These are phyloP conservation scores for Aaosphaeria arxii DNA, from an alignment of 2,329 filamentous ascomycete species.

Conservation along the genomic window DNA sequence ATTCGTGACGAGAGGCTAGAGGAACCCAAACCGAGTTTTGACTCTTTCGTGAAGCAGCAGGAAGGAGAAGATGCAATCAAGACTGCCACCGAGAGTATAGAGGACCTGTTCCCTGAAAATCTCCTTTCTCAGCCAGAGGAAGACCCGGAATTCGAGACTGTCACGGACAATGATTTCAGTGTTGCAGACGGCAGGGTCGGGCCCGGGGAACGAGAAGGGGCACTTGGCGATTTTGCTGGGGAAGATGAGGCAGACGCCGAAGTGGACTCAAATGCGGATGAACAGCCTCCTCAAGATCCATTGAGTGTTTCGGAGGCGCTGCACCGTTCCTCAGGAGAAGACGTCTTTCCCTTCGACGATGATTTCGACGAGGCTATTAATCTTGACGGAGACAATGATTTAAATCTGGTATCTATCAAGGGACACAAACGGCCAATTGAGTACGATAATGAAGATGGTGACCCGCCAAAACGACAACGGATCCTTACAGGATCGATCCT, in stretches of 20 bases:
- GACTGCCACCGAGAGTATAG: constrained; percentile 77
- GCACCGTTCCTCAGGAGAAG: constrained; percentile 7
- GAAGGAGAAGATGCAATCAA: constrained; percentile 61
- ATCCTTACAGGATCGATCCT: constrained; percentile 1
- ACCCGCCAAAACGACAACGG: constrained; percentile 5
- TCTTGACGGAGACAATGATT: constrained; percentile 1
- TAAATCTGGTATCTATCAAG: background rate
- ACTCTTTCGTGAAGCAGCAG: constrained; percentile 59
- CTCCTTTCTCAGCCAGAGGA: constrained; percentile 36
- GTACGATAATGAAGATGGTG: background rate
- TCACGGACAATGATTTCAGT: background rate
- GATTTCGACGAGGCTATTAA: constrained; percentile 14
- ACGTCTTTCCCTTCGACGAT: constrained; percentile 16
- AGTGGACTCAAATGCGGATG: constrained; percentile 14
- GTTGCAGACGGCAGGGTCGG: background rate
- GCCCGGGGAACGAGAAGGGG: background rate
- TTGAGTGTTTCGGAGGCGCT: constrained; percentile 24
- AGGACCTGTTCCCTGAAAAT: constrained; percentile 77
- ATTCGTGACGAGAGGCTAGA: constrained; percentile 61
- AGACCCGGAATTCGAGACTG: constrained; percentile 1
- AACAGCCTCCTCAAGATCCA: constrained; percentile 25
- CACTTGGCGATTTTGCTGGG: constrained; percentile 13
- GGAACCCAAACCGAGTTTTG: constrained; percentile 54
- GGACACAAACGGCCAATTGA: background rate
- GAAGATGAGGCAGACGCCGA: constrained; percentile 22